Evolutionary conservation across 352 stramenopile species (phyloP), one percentile per base, ranked within the genome.

Genomic region (Pythium volutum): DNA sequence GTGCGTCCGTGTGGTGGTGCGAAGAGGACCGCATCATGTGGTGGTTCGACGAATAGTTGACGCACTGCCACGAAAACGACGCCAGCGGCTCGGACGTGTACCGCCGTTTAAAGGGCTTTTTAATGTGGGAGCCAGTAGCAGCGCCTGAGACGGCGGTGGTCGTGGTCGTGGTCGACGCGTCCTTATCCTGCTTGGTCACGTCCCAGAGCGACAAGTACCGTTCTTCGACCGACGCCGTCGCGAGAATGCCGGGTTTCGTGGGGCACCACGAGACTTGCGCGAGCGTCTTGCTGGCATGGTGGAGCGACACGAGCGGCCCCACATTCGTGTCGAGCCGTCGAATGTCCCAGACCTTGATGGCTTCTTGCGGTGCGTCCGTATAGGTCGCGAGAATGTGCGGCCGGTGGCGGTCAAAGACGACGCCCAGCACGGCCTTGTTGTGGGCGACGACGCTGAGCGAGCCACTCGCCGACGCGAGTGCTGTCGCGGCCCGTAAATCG

Each of bases 331-430:
- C 77, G n/a, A 95, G 56, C 42, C 87, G 84, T 5, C 86, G 86
- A 48, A 95, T 89, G 67, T 95, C 86, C 86, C 86, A 95, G 8
- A 95, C 79, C 62, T 93, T 93, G 20, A 95, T 75, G 6, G 80
- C 78, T 60, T 93, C 86, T 46, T 95, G 81, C 15, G 83, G 79
- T 11, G 75, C 79, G 47, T 95, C 86, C 36, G 81, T 91, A 59
- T 91, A 95, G 36, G 86, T 95, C 2, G 86, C 84, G 25, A 95
- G 71, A 29, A 93, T 79, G 45, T 93, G 80, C 14, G 86, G 86
- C 8, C 84, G 84, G 62, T 95, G 81, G 25, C 77, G 67, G 27
- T 95, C 86, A 65, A 93, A 95, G 9, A 85, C 77, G 11, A 95
- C 84, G 6, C 86, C 86, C 10, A 91, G 64, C 41, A 95, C 86